These are phyloP conservation scores for Sicyos edulis DNA, from an alignment of 306 rosid species.

Conservation along the genomic window DNA sequence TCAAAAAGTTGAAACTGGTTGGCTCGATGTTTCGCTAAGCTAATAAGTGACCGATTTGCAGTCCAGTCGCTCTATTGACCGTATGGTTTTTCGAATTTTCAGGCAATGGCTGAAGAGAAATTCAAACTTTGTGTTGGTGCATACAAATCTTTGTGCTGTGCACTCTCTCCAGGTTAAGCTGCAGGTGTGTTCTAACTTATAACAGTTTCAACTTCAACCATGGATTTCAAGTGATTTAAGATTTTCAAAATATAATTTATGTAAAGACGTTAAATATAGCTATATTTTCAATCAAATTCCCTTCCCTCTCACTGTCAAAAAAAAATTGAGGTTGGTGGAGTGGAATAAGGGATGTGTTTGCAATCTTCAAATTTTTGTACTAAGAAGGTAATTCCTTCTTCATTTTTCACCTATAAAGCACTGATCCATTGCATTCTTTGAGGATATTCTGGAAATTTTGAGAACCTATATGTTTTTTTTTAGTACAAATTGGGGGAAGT, in stretches of 20 bases:
- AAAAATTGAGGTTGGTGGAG: neutral
- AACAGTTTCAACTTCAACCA: neutral
- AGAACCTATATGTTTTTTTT: neutral
- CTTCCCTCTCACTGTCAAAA: neutral
- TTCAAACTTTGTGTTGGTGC: conserved; percentile 67
- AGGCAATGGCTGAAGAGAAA: conserved; percentile 76
- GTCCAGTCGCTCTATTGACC: neutral
- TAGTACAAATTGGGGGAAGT: too few species aligned
- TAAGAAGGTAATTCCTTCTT: conserved; percentile 14
- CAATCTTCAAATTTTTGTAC: neutral
- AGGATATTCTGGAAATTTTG: neutral
- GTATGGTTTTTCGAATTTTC: conserved; percentile 24
- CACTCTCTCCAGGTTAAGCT: conserved; percentile 46
- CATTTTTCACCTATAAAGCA: neutral
- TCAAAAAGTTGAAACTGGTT: neutral
- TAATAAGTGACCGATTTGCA: neutral
- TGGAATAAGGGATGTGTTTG: conserved; percentile 12
- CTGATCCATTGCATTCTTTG: conserved; percentile 7
- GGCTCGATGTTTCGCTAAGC: neutral
- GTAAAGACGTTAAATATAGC: neutral
- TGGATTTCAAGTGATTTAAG: neutral
- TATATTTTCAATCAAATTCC: neutral
- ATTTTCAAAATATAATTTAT: neutral
- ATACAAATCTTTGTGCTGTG: conserved; percentile 67
- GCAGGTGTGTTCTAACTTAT: neutral